Percentiles rank a stretch among this genome's conserved stretches.
Conservation (phyloP, 2,329 filamentous ascomycete genomes). For the Hypoxylon sp. region DNA sequence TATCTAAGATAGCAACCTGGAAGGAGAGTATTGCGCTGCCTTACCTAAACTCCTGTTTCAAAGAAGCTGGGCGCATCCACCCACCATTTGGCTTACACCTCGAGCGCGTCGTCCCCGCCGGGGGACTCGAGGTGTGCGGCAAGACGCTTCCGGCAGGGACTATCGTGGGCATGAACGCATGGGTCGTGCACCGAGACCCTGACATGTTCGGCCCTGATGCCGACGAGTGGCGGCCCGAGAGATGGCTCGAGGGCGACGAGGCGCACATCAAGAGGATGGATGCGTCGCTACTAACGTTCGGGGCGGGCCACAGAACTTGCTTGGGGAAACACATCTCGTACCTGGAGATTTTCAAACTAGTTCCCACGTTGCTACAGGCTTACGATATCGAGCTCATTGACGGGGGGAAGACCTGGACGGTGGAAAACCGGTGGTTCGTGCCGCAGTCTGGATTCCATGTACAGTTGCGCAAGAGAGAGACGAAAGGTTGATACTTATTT, state of each 20-base stretch:
- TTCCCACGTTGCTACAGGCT: conserved; percentile 33
- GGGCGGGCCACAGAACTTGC: conserved; percentile 40
- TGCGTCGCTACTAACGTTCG: conserved; percentile 31
- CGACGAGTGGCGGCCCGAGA: conserved; percentile 69
- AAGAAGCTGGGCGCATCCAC: conserved; percentile 75
- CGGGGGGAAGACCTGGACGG: neutral
- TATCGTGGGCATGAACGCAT: conserved; percentile 72
- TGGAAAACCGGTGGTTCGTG: conserved; percentile 1
- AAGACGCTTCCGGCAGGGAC: conserved; percentile 69
- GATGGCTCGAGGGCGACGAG: conserved; percentile 60
- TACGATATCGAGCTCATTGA: neutral
- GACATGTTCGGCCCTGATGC: conserved; percentile 71
- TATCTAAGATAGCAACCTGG: conserved; percentile 26
- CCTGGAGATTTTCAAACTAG: conserved; percentile 47
- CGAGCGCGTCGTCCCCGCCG: conserved; percentile 71
- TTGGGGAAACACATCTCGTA: conserved; percentile 47
- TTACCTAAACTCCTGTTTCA: conserved; percentile 75
- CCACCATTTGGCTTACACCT: conserved; percentile 72
- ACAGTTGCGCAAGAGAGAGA: neutral
- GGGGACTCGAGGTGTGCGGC: conserved; percentile 67
- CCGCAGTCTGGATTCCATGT: conserved; percentile 5
- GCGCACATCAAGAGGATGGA: conserved; percentile 32
- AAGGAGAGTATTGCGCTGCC: conserved; percentile 57
- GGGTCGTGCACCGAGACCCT: conserved; percentile 71
- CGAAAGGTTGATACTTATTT: neutral